A percentile compares a stretch with the other conserved stretches of the same genome.
Conservation (phyloP, 2,329 filamentous ascomycete genomes). For the Ceratocystis smalleyi region DNA sequence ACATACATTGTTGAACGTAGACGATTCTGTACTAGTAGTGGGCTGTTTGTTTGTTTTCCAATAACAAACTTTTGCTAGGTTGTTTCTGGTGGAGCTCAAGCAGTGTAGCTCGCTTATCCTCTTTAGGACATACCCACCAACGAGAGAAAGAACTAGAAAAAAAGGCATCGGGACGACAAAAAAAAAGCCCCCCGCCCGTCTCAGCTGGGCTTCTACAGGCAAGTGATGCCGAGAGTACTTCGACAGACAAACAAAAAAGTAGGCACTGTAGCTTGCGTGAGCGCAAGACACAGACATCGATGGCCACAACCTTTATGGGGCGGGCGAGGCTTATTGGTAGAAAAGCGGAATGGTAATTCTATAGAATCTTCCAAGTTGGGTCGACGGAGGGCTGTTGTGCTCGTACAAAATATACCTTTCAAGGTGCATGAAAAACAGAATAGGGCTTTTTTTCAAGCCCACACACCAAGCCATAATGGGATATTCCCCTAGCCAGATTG, state of each 20-base stretch:
- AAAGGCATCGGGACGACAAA: not conserved
- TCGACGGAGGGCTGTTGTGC: too few species aligned
- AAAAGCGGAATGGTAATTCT: too few species aligned
- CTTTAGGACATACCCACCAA: not conserved
- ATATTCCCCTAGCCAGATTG: not conserved
- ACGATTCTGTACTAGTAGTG: not conserved
- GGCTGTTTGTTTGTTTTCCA: not conserved
- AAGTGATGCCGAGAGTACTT: not conserved
- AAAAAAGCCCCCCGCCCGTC: not conserved
- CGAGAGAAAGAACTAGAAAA: not conserved
- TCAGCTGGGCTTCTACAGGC: not conserved
- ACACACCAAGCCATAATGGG: too few species aligned
- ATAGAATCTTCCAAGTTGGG: too few species aligned
- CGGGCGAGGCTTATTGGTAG: too few species aligned
- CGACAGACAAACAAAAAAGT: not conserved
- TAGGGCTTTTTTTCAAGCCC: too few species aligned
- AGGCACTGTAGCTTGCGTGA: not conserved
- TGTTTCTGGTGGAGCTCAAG: not conserved
- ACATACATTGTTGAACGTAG: not conserved
- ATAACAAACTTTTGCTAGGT: not conserved
- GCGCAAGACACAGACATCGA: not conserved
- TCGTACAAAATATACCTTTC: too few species aligned
- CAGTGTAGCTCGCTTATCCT: not conserved
- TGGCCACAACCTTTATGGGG: too few species aligned
- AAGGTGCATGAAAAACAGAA: too few species aligned